These are phyloP conservation scores for Backusella psychrophila DNA, from an alignment of 192 early-diverging fungal genomes.

Conservation along the genomic window DNA sequence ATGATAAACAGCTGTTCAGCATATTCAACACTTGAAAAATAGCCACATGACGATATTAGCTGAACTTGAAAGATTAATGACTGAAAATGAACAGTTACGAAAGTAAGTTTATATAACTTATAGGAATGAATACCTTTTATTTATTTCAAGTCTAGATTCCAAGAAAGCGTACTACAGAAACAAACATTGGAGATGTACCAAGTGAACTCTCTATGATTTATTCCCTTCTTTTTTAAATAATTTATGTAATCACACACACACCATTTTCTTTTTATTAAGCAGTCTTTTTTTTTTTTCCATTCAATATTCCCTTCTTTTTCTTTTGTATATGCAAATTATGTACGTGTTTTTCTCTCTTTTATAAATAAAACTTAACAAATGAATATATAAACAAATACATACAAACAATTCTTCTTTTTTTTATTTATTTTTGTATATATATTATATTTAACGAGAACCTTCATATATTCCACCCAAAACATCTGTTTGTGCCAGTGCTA, in stretches of 20 bases:
- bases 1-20: conserved; percentile 32
- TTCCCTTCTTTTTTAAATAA: not conserved
- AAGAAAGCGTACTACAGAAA: conserved; percentile 30
- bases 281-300: not conserved
- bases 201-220: conserved; percentile 10
- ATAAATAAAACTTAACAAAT: not conserved
- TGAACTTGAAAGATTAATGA: conserved; percentile 30
- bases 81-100: conserved; percentile 29
- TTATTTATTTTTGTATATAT: not conserved
- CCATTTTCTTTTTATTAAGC: not conserved
- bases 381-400: not conserved
- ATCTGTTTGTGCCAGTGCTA: conserved; percentile 49
- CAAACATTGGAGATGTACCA: conserved; percentile 28
- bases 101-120: conserved; percentile 24
- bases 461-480: conserved; percentile 33
- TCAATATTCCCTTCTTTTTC: not conserved
- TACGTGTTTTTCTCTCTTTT: not conserved
- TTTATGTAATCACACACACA: conserved; percentile 16
- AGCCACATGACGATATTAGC: conserved; percentile 27
- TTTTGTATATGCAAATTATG: not conserved
- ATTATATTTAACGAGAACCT: not conserved
- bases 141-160: conserved; percentile 18
- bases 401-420: not conserved
- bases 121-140: not conserved
- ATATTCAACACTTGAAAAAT: conserved; percentile 39